phyloP scores from a whole-genome alignment of 306 rosid genomes.

The Purshia tridentata region DNA sequence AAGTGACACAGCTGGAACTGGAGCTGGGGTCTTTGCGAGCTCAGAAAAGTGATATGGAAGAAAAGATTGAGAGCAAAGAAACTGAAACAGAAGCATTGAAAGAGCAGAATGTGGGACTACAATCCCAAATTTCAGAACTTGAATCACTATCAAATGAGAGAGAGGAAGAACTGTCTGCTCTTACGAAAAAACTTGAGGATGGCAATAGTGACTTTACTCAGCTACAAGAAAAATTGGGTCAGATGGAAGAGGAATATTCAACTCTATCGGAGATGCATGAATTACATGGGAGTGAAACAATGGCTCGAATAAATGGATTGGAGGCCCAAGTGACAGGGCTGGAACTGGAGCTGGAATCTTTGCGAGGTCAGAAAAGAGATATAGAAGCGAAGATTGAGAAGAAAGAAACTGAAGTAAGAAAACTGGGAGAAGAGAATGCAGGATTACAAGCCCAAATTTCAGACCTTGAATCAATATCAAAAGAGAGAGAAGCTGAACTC shows the following conservation, averaged over 20 bases:
- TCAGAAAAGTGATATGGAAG: conserved; percentile 49
- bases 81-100: conserved; percentile 47
- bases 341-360: conserved; percentile 43
- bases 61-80: conserved; percentile 42
- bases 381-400: conserved; percentile 46
- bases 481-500: conserved; percentile 58
- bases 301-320: conserved; percentile 40
- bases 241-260: conserved; percentile 51
- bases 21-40: conserved; percentile 49
- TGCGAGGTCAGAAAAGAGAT: conserved; percentile 46
- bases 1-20: conserved; percentile 37
- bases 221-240: conserved; percentile 47
- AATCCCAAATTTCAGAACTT: conserved; percentile 46
- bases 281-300: conserved; percentile 42
- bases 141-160: conserved; percentile 44
- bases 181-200: conserved; percentile 46
- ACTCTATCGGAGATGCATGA: conserved; percentile 52
- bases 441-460: conserved; percentile 49
- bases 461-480: conserved; percentile 43
- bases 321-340: conserved; percentile 42
- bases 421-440: conserved; percentile 47
- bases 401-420: conserved; percentile 41
- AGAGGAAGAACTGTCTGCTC: conserved; percentile 49
- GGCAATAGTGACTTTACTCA: conserved; percentile 27
- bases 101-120: conserved; percentile 48